These are phyloP conservation scores for Afroboletus lepidellus DNA, from an alignment of 1,284 basidiomycete genomes.

Conservation along the genomic window DNA sequence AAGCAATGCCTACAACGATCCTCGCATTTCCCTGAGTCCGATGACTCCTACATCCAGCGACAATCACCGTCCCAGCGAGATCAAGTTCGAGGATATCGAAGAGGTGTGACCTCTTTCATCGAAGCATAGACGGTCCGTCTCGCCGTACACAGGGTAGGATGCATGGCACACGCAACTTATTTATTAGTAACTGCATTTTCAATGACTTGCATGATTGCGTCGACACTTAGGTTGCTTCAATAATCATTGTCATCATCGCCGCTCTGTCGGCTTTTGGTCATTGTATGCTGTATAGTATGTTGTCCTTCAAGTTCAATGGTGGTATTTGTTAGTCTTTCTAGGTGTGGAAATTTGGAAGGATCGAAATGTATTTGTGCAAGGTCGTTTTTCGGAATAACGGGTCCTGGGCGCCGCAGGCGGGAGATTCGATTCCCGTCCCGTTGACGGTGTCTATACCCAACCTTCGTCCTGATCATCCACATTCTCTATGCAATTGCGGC, in stretches of 20 bases:
- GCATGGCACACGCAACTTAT: neutral
- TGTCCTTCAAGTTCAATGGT: neutral
- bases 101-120: constrained; percentile 4
- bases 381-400: neutral
- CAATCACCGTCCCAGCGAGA: neutral
- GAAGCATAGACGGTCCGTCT: neutral
- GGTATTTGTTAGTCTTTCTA: neutral
- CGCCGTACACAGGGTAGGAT: neutral
- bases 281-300: neutral
- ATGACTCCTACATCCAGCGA: neutral
- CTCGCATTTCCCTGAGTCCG: neutral
- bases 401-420: neutral
- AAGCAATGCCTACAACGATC: neutral
- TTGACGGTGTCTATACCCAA: neutral
- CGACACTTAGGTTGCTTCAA: neutral
- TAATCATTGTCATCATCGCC: neutral
- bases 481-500: neutral
- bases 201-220: neutral
- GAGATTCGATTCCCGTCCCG: neutral
- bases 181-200: neutral
- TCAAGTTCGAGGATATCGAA: neutral
- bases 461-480: neutral
- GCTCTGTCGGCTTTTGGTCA: neutral
- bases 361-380: neutral
- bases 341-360: neutral